Evolutionary conservation across 805 yeast genomes (phyloP), one percentile per base, ranked within the genome.

Genomic region (Pichia sporocuriosa): DNA sequence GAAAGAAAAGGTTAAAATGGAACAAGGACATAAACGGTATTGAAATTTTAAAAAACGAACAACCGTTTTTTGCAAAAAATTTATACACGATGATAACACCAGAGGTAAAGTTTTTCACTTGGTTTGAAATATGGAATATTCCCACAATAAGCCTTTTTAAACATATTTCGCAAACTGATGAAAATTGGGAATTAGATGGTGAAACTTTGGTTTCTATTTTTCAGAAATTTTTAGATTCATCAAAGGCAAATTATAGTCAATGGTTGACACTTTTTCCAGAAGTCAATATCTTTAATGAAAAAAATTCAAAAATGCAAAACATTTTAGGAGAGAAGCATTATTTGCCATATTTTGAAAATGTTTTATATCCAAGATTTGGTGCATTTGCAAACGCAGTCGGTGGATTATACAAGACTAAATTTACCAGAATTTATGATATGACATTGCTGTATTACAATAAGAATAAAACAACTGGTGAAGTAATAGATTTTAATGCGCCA

Each of bases 211-310:
- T 39, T 4, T 43, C 51, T 3, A 55, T 67, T 20, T 72, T 75
- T 45, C 57, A 58, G 8, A 52, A 57, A 17, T 52, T 70, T 17
- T 24, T 66, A 4, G 51, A 47, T 25, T 31, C 36, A n/a, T 20
- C 37, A 7, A 66, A 31, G 2, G 66, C 68, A 3, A 68, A 58
- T 27, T 55, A 51, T n/a, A 67, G 42, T 6, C 52, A 58, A 49
- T 79, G 94, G 85, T 51, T 87, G 0, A 77, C 80, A 0, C 48
- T 84, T 8, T 88, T 88, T 50, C 97, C 97, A 0, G 97, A 89
- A 59, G 96, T 84, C 4, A 84, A 83, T 53, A 74, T 83, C 7
- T 73, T 75, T 58, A 73, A 79, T 0, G 65, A 71, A 10, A 71
- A 71, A 28, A 68, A 69, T 34, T 57, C 65, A 35, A 48, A 58